Conservation (phyloP, 2,329 filamentous ascomycete genomes). For the Pseudogymnoascus sp. region DNA sequence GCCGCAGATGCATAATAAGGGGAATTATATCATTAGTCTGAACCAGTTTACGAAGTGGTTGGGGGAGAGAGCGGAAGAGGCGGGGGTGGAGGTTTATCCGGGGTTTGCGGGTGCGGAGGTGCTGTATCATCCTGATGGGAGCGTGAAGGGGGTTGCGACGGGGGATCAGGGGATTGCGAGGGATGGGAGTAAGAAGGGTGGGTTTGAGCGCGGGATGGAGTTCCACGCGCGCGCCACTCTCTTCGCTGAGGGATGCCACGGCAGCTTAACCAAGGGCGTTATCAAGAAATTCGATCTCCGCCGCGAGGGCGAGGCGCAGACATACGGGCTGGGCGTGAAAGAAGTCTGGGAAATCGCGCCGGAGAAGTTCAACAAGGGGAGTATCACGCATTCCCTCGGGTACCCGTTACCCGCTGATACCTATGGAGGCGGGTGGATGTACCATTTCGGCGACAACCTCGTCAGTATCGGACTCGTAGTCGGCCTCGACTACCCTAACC, state of each 20-base stretch:
- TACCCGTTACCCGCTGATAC: constrained; percentile 84
- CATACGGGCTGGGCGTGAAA: constrained; percentile 89
- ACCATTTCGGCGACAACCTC: constrained; percentile 96
- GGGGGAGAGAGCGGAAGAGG: constrained; percentile 89
- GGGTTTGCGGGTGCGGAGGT: constrained; percentile 94
- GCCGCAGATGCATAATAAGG: constrained; percentile 96
- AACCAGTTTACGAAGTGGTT: constrained; percentile 96
- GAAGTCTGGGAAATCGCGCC: constrained; percentile 96
- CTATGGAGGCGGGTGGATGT: constrained; percentile 98
- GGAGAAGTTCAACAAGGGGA: constrained; percentile 81
- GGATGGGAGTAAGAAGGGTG: constrained; percentile 78
- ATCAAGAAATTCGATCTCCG: constrained; percentile 90
- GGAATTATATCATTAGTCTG: constrained; percentile 94
- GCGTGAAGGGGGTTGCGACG: constrained; percentile 91
- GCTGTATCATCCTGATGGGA: constrained; percentile 77
- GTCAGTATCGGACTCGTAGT: constrained; percentile 88
- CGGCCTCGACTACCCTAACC: constrained; percentile 91
- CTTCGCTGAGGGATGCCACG: constrained; percentile 92
- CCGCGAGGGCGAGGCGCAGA: constrained; percentile 84
- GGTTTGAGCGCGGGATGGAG: constrained; percentile 95
- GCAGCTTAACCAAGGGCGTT: constrained; percentile 89
- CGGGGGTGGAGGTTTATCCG: constrained; percentile 92
- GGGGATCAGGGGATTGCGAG: constrained; percentile 85
- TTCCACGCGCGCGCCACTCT: constrained; percentile 90
- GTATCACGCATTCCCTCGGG: constrained; percentile 84